Evolutionary conservation across 1,139 yeast genomes (phyloP), one percentile per base, ranked within the genome.

Genomic region (Kodamaea plutei): DNA sequence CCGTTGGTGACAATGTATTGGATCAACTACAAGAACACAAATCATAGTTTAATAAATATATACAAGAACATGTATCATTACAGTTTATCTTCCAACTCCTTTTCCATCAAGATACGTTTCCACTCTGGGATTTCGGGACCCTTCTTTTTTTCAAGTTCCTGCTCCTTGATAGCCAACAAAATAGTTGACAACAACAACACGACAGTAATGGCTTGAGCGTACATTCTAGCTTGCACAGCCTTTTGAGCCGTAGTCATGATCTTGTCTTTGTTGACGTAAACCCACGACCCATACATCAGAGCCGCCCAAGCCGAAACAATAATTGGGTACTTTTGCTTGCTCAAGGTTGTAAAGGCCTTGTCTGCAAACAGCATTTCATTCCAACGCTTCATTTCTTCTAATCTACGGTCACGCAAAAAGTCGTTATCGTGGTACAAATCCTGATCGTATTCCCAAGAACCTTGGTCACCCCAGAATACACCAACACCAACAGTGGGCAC

Each of bases 221-320:
- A 85, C 80, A 87, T 87, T 73, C 96, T 81, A 17, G 96, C 95
- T 56, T 84, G 94, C 18, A 85, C 95, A 23, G 85, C 76, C 58
- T 87, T 88, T 61, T 88, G 96, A 4, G 95, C 66, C 37, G 73
- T 74, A 35, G 88, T 75, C 80, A 87, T 71, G 56, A 78, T 69
- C 45, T 78, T 81, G 58, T 87, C 95, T 46, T 72, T 74, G 64
- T 84, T 81, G 31, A 85, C 87, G 30, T 67, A 50, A 36, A 66
- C 75, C 87, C 93, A 85, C 3, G 95, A 81, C 1, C 94, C 95
- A 44, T 73, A 87, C 66, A 88, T 61, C 6, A 94, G 79, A 16
- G 78, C 87, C 12, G 87, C 95, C 96, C 96, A 88, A 2, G 88
- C 72, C 31, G 77, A 77, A 20, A 83, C 73, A 42, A 89, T 79